phyloP scores from a whole-genome alignment of 2,329 filamentous ascomycete species.

The Nigrospora osmanthi region DNA sequence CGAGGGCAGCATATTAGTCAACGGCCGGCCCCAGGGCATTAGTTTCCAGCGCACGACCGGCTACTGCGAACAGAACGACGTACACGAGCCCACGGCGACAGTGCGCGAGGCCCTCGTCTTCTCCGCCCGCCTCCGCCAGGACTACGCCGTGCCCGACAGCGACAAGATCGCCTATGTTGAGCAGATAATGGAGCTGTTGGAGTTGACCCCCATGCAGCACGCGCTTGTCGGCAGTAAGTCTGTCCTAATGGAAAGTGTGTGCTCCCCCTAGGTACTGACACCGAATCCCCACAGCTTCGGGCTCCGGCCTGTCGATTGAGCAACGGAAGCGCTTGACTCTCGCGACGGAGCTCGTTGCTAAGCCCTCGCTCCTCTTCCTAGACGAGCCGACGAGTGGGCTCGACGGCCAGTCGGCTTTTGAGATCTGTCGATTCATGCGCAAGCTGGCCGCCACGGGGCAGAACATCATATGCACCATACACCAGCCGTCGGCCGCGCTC shows the following conservation, averaged over 20 bases:
- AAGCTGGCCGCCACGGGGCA: slow-evolving; percentile 57
- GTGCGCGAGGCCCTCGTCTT: slow-evolving; percentile 62
- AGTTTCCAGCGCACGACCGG: slow-evolving; percentile 64
- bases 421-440: slow-evolving; percentile 63
- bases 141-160: slow-evolving; percentile 39
- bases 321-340: slow-evolving; percentile 60
- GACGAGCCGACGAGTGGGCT: slow-evolving; percentile 69
- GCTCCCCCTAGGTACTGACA: slow-evolving; percentile 32
- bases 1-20: slow-evolving; percentile 60
- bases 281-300: slow-evolving; percentile 18
- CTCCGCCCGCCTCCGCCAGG: slow-evolving; percentile 57
- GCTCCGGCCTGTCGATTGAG: slow-evolving; percentile 39
- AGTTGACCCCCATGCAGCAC: slow-evolving; percentile 56
- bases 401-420: slow-evolving; percentile 61
- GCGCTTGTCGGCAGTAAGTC: slow-evolving; percentile 47
- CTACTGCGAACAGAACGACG: slow-evolving; percentile 65
- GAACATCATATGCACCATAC: slow-evolving; percentile 67
- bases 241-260: not conserved
- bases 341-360: slow-evolving; percentile 62
- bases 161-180: slow-evolving; percentile 63
- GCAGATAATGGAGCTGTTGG: slow-evolving; percentile 57
- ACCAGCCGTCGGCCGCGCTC: slow-evolving; percentile 62
- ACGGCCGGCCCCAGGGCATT: slow-evolving; percentile 51
- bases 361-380: slow-evolving; percentile 60
- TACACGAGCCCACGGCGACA: slow-evolving; percentile 59